These are phyloP conservation scores for Hibiscus syriacus DNA, from an alignment of 345 rosid species.

Conservation along the genomic window DNA sequence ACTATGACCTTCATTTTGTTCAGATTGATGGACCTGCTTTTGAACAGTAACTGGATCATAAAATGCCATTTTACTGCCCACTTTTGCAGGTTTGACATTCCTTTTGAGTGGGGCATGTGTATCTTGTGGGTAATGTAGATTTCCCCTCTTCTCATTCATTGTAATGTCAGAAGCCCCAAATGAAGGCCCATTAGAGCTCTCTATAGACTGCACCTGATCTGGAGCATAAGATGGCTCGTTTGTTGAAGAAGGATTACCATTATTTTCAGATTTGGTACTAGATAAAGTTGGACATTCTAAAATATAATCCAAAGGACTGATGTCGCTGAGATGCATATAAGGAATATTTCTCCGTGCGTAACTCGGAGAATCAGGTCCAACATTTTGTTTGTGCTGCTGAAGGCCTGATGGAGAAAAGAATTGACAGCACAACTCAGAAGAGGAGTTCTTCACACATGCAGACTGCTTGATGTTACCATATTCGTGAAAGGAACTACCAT, in stretches of 20 bases:
- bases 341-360: slow-evolving; percentile 19
- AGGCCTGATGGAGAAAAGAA: slow-evolving; percentile 21
- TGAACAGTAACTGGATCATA: slow-evolving; percentile 34
- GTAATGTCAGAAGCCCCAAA: slow-evolving; percentile 24
- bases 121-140: slow-evolving; percentile 20
- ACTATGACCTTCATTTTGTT: slow-evolving; percentile 30
- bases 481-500: slow-evolving; percentile 36
- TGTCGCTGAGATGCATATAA: slow-evolving; percentile 22
- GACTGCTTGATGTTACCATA: slow-evolving; percentile 27
- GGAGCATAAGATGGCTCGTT: slow-evolving; percentile 55
- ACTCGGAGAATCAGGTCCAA: slow-evolving; percentile 25
- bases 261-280: slow-evolving; percentile 42
- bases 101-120: slow-evolving; percentile 21
- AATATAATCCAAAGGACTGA: slow-evolving; percentile 38
- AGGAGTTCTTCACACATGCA: slow-evolving; percentile 19
- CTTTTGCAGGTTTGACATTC: slow-evolving; percentile 28
- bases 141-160: slow-evolving; percentile 25
- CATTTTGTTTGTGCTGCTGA: slow-evolving; percentile 18
- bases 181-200: slow-evolving; percentile 32
- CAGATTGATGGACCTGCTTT: slow-evolving; percentile 27
- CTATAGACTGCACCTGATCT: slow-evolving; percentile 43
- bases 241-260: slow-evolving; percentile 33
- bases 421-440: slow-evolving; percentile 22
- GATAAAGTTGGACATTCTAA: slow-evolving; percentile 43
- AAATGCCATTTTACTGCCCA: slow-evolving; percentile 26